Evolutionary conservation across 768 basidiomycete genomes (phyloP).

Genomic region (Leucogyrophana mollusca): DNA sequence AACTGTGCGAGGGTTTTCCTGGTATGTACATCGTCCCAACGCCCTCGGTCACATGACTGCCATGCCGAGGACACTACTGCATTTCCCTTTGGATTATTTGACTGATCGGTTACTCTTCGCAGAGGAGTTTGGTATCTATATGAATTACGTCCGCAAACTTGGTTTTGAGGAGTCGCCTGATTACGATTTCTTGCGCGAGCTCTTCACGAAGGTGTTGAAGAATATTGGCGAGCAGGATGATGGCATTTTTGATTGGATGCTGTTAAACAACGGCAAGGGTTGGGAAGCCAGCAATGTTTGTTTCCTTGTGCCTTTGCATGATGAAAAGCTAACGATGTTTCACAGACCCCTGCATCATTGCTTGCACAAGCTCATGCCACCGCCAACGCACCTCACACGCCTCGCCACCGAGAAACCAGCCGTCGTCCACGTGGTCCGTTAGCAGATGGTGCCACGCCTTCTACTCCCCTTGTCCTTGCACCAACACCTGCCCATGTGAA

Average conservation of each 20-base stretch:
- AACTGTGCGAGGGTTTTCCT: conserved; percentile 96
- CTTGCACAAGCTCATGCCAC: conserved; percentile 55
- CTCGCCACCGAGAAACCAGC: conserved; percentile 54
- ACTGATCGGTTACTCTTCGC: conserved; percentile 10
- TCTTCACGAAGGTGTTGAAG: conserved; percentile 91
- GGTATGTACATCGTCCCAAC: conserved; percentile 43
- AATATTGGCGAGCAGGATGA: conserved; percentile 87
- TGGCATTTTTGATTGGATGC: conserved; percentile 95
- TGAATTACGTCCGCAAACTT: conserved; percentile 98
- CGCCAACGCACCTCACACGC: conserved; percentile 52
- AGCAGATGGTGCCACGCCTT: conserved; percentile 53
- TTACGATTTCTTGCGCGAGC: conserved; percentile 95
- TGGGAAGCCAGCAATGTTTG: conserved; percentile 89
- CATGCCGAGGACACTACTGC: background rate
- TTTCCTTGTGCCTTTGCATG: conserved; percentile 13
- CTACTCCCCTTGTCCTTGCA: conserved; percentile 59
- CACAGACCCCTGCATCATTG: conserved; percentile 42
- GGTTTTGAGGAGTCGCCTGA: conserved; percentile 98
- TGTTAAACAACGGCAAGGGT: conserved; percentile 90
- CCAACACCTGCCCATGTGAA: conserved; percentile 70
- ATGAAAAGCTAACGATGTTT: conserved; percentile 2
- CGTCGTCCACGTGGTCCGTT: conserved; percentile 55
- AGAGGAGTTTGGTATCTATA: conserved; percentile 99
- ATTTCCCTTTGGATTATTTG: background rate
- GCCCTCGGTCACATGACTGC: conserved; percentile 3